Percentiles rank a stretch among this genome's conserved stretches.
Conservation (phyloP, 805 yeast species). For the Metschnikowia gruessii region DNA sequence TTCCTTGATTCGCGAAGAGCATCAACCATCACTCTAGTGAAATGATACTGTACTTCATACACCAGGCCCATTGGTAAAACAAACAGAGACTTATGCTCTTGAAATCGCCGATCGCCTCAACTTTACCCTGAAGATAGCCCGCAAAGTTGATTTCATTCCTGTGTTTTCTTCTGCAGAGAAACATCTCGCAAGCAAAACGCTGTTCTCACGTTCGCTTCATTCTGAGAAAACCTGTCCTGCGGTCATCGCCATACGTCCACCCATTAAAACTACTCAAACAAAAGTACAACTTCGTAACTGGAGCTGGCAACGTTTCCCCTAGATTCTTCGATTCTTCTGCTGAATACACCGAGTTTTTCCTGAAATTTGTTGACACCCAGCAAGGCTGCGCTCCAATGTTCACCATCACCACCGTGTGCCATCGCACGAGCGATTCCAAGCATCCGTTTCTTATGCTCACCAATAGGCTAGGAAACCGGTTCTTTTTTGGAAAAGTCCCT, state of each 20-base stretch:
- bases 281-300: conserved; percentile 1
- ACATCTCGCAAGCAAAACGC: conserved; percentile 5
- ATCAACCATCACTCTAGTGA: background rate
- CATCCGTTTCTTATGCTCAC: conserved; percentile 56
- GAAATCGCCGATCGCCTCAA: background rate
- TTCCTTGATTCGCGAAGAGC: background rate
- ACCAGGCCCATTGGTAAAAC: background rate
- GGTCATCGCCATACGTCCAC: background rate
- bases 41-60: background rate
- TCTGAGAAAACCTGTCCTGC: conserved; percentile 6
- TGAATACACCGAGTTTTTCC: conserved; percentile 9
- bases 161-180: conserved; percentile 7
- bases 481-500: conserved; percentile 73
- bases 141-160: conserved; percentile 13
- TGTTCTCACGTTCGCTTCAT: conserved; percentile 9
- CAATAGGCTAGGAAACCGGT: conserved; percentile 50
- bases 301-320: conserved; percentile 12
- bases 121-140: background rate
- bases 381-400: conserved; percentile 35
- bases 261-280: background rate
- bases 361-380: conserved; percentile 6
- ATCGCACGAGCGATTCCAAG: conserved; percentile 50
- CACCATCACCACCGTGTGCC: conserved; percentile 50
- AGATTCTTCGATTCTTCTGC: conserved; percentile 12
- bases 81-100: background rate